Conservation (phyloP, 1,284 basidiomycete genomes). For the Cryptococcus maquisensis region DNA sequence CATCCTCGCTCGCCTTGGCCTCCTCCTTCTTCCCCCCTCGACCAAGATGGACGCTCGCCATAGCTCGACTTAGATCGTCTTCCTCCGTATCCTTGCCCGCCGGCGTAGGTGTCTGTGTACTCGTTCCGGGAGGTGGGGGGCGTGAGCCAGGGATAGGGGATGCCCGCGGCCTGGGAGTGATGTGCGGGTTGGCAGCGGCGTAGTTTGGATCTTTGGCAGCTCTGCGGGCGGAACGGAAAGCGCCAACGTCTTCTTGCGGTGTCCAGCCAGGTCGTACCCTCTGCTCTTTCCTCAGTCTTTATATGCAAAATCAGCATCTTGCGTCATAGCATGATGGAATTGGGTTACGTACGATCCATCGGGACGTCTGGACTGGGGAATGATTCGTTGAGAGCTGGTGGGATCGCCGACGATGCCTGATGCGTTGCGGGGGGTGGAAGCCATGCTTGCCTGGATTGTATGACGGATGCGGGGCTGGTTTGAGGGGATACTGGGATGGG, state of each 20-base stretch:
- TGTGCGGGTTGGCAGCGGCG: conserved; percentile 43
- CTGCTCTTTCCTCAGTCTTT: conserved; percentile 59
- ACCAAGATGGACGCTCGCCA: conserved; percentile 17
- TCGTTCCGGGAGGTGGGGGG: conserved; percentile 37
- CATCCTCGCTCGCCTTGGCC: conserved; percentile 6
- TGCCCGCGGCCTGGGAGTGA: conserved; percentile 40
- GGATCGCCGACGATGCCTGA: conserved; percentile 82
- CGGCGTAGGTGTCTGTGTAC: conserved; percentile 66
- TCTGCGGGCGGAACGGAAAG: conserved; percentile 74
- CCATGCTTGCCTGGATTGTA: background rate
- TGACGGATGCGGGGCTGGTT: background rate
- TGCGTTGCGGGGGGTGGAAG: conserved; percentile 44
- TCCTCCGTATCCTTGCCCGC: conserved; percentile 33
- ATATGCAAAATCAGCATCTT: background rate
- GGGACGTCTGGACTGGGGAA: conserved; percentile 73
- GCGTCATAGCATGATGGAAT: background rate
- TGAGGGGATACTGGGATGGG: background rate
- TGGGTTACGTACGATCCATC: conserved; percentile 76
- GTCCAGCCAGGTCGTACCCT: conserved; percentile 91
- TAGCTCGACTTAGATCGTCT: conserved; percentile 24
- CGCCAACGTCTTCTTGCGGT: conserved; percentile 84
- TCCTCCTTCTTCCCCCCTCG: background rate
- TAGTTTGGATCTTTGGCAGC: conserved; percentile 57
- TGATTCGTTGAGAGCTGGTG: conserved; percentile 74
- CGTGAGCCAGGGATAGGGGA: background rate